Percentiles rank a stretch among this genome's conserved stretches.
Evolutionary conservation across 345 rosid species (phyloP).

Genomic region (Psidium friedrichsthalianum): DNA sequence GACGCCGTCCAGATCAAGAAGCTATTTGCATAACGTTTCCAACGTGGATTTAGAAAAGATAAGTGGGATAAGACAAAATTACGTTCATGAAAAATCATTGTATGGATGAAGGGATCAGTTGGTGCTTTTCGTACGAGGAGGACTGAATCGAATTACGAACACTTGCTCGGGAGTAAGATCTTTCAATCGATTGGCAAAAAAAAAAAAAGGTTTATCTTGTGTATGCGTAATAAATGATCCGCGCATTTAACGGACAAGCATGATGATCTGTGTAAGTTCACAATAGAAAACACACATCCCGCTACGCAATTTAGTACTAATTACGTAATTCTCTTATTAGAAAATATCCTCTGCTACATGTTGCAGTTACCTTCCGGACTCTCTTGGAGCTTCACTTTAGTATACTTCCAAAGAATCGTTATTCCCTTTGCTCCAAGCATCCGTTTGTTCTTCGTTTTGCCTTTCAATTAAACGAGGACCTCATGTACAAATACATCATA

Average conservation of each 20-base stretch:
- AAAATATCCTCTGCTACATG: not conserved
- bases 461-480: not conserved
- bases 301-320: not conserved
- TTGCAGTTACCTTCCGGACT: not conserved
- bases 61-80: not conserved
- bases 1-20: not conserved
- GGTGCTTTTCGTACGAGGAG: not conserved
- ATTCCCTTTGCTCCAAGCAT: not conserved
- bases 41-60: not conserved
- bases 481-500: not conserved
- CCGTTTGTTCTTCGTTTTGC: not conserved
- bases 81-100: not conserved
- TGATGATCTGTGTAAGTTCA: too few relatives aligned
- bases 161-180: too few relatives aligned
- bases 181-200: too few relatives aligned
- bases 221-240: too few relatives aligned
- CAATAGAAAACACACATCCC: not conserved
- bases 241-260: too few relatives aligned
- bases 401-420: not conserved
- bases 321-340: not conserved
- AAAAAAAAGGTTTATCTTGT: too few relatives aligned
- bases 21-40: not conserved
- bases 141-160: too few relatives aligned
- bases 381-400: not conserved
- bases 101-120: not conserved